Evolutionary conservation across 208 protist genomes (phyloP), one percentile per base, ranked within the genome.

Genomic region (Acanthamoeba triangularis): DNA sequence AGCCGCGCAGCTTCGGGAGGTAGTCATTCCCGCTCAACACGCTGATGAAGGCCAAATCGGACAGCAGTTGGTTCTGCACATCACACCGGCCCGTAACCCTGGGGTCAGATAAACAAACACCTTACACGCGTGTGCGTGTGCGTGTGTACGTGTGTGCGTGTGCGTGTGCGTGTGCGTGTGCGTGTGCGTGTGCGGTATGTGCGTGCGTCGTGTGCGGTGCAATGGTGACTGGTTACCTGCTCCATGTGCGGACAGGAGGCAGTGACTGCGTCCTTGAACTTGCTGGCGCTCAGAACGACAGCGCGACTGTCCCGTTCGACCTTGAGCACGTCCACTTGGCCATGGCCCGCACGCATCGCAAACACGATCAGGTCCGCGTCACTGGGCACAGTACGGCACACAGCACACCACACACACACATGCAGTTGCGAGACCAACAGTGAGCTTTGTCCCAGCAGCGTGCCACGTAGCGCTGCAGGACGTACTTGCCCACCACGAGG

Each of bases 401-500:
- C n/a, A n/a, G n/a, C n/a, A n/a, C n/a, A n/a, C n/a, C 54, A 5
- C 54, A 61, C 54, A 61, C 54, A 23, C 54, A 61, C 54, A 0
- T 2, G 3, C 54, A 61, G 16, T 13, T 23, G 1, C 54, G 20
- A 41, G 13, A 11, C 28, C 13, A 30, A 11, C 69, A 78, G 35
- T 33, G 20, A 78, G 69, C 3, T 2, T 14, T 30, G 5, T 3
- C 37, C 3, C 37, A 41, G 37, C 37, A 41, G 37, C 37, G 37
- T 41, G 37, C 37, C 37, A 41, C 37, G 37, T 3, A 41, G 37
- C 37, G 37, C 37, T 11, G 18, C 30, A 11, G 4, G 3, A 49
- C 23, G 37, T 41, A 94, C 90, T 94, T 94, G 63, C 90, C 90
- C 41, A 94, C 90, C 25, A 94, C 90, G 35, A 94, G 90, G 47